Evolutionary conservation across 2,329 filamentous ascomycete genomes (phyloP), one percentile per base, ranked within the genome.

Genomic region (Fusarium sp.): DNA sequence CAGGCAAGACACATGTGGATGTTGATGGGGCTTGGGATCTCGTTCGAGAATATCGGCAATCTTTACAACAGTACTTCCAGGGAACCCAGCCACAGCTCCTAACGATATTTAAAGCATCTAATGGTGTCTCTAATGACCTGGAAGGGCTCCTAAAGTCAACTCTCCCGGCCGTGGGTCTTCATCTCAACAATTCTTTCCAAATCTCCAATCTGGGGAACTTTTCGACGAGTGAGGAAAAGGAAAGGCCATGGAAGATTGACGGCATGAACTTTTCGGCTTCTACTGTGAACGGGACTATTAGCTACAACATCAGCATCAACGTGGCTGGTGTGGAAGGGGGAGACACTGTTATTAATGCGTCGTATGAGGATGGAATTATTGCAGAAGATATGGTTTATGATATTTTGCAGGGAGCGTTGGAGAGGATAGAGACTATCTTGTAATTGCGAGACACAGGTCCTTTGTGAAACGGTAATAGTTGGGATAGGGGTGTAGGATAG

Each of bases 231-330:
- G 42, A 3, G 11, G 42, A 27, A 27, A 14, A 25, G 4, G 25
- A 4, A 5, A 31, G 55, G 3, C 46, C 20, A 9, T 71, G 69
- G 68, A 54, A 25, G n/a, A 64, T 71, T 8, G 65, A 69, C 6
- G 68, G 70, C 4, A 62, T 68, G 58, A 38, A 46, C 4, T 71
- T 71, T 31, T 71, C 69, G 4, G 62, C 68, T 13, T 40, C 62
- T 4, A 46, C 62, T 0, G 58, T 71, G 0, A 66, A 70, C 25
- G 68, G 62, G 0, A 68, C 53, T 2, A 56, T 67, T 11, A 61
- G 62, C 10, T 62, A 58, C 5, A 46, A 60, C 1, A 25, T 65
- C 6, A 40, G 23, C 3, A 46, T 70, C 1, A 27, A 55, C n/a
- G 49, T 71, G 4, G 31, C 40, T 1, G 69, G 68, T 0, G 65